A percentile compares a stretch with the other conserved stretches of the same genome.
These are phyloP conservation scores for Paralagenidium karlingii DNA, from an alignment of 352 stramenopile species.

Conservation along the genomic window DNA sequence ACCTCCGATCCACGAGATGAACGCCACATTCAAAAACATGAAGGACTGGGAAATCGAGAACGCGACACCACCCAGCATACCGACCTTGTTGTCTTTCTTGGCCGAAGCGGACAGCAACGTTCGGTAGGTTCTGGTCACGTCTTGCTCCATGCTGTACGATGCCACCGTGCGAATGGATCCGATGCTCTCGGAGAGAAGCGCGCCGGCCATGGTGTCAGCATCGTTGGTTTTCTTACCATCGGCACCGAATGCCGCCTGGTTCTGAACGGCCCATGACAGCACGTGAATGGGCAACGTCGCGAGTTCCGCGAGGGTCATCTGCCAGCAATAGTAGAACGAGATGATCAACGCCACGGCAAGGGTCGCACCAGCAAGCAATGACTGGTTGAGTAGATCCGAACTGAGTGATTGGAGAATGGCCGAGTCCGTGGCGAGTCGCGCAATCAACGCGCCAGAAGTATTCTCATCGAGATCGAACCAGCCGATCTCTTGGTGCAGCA, in stretches of 20 bases:
- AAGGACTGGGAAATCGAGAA: constrained; percentile 31
- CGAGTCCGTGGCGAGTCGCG: constrained; percentile 55
- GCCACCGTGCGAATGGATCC: constrained; percentile 41
- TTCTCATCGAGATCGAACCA: constrained; percentile 78
- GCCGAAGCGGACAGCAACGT: constrained; percentile 17
- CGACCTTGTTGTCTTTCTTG: constrained; percentile 13
- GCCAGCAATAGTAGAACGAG: constrained; percentile 21
- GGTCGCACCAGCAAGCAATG: constrained; percentile 19
- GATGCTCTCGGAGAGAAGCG: constrained; percentile 28
- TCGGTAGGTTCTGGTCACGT: constrained; percentile 10
- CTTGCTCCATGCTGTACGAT: constrained; percentile 27
- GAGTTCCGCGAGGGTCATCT: constrained; percentile 33
- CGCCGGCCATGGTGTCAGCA: constrained; percentile 17
- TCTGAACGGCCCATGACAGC: constrained; percentile 18
- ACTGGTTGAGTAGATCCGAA: constrained; percentile 46
- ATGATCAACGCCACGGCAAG: constrained; percentile 17
- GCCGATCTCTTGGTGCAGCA: constrained; percentile 63
- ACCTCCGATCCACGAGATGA: constrained; percentile 47
- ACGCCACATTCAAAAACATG: constrained; percentile 29
- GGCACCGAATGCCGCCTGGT: constrained; percentile 17
- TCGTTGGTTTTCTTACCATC: constrained; percentile 29
- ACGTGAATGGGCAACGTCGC: constrained; percentile 34
- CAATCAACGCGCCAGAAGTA: constrained; percentile 45
- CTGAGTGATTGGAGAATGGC: constrained; percentile 63
- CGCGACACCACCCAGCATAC: constrained; percentile 18